Evolutionary conservation across 371 early-diverging fungal species (phyloP), one percentile per base, ranked within the genome.

Genomic region (Mucor plumbeus): DNA sequence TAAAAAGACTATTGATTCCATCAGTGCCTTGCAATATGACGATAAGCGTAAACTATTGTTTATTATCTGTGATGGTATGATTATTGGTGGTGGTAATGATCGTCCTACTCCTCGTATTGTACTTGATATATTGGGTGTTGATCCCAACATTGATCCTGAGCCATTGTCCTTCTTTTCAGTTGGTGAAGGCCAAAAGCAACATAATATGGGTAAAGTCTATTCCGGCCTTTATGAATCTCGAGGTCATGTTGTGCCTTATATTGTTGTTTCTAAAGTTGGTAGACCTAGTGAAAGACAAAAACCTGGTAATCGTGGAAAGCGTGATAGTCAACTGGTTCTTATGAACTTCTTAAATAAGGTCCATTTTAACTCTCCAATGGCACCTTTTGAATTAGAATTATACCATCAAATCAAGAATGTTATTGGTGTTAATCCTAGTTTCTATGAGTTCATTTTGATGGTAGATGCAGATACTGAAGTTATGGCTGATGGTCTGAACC

Each of bases 191-290:
- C 71, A 86, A 68, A 92, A 91, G 72, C 93, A 93, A 68, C 87
- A 88, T 66, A 97, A 97, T 76, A 90, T 91, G 87, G 97, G 88
- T 65, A 95, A 92, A 72, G 91, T 99, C 34, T 95, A 95, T 79
- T 90, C 94, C 19, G 99, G 97, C 8, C 77, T 90, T 21, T 97
- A 93, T 69, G 92, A 92, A 67, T 80, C 86, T 65, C 82, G 90
- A 7, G 96, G 96, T 5, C 93, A 89, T 62, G 85, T 87, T 13
- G 92, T 95, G 0, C 95, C 95, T 7, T 92, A 90, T 61, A 81
- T 96, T 38, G 91, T 95, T 5, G 89, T 95, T 2, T 90, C 88
- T 62, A 96, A 96, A 71, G 90, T 89, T 19, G 95, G 95, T 61
- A 88, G 87, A 33, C 88, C 90, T 3, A 78, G 73, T 43, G 92